Evolutionary conservation across 371 early-diverging fungal species (phyloP).

Genomic region (Mortierella sp.): DNA sequence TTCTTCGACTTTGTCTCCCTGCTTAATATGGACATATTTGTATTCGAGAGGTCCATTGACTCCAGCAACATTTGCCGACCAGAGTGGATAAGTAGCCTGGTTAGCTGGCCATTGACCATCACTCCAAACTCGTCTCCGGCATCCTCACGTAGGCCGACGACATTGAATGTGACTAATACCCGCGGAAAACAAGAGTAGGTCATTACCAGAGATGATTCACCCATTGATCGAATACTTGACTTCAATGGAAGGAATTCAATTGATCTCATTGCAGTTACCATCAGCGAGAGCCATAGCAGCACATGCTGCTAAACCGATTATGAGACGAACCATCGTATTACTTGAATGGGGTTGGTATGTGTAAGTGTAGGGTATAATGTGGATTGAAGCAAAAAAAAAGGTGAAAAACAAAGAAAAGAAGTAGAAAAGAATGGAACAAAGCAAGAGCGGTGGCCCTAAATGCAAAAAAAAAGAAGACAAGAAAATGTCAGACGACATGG

Average conservation of each 20-base stretch:
- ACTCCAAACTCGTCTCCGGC: slow-evolving; percentile 35
- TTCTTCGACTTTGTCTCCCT: slow-evolving; percentile 27
- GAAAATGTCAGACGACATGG: not conserved
- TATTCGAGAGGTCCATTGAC: slow-evolving; percentile 40
- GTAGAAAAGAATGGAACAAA: not conserved
- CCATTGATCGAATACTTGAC: not conserved
- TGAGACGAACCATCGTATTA: slow-evolving; percentile 40
- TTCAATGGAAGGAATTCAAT: not conserved
- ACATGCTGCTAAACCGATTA: slow-evolving; percentile 51
- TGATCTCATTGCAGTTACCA: slow-evolving; percentile 19
- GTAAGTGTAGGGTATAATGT: not conserved
- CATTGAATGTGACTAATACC: slow-evolving; percentile 44
- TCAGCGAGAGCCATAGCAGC: slow-evolving; percentile 46
- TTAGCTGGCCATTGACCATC: slow-evolving; percentile 39
- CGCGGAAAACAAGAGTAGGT: not conserved
- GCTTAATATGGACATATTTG: slow-evolving; percentile 37
- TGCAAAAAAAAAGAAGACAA: not conserved
- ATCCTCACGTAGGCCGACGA: slow-evolving; percentile 37
- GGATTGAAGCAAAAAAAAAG: not conserved
- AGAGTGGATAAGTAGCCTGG: slow-evolving; percentile 50
- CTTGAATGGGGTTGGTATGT: not conserved
- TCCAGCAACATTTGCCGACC: slow-evolving; percentile 47
- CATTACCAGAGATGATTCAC: not conserved
- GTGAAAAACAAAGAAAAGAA: slow-evolving; percentile 2
- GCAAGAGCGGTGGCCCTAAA: not conserved